Percentiles rank a stretch among this genome's conserved stretches.
Evolutionary conservation across 345 rosid genomes (phyloP).

Genomic region (Populus alba): DNA sequence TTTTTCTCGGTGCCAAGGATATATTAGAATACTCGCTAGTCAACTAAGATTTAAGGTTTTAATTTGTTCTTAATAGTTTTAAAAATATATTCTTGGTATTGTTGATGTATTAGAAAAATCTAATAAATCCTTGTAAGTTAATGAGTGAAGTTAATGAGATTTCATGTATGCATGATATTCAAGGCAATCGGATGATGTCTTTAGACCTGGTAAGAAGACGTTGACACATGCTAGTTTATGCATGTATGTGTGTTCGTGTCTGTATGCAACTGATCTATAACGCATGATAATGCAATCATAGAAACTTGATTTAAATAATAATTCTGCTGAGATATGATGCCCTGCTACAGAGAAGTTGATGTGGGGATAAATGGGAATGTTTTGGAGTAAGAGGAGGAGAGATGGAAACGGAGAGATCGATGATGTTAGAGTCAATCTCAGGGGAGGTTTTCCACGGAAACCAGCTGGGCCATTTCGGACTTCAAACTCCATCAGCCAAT

Average conservation of each 20-base stretch:
- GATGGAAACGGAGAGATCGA: constrained; percentile 14
- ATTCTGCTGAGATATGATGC: constrained; percentile 26
- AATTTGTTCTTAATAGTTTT: no score
- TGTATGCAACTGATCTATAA: neutral
- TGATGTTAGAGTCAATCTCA: constrained; percentile 32
- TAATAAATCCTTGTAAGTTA: no score
- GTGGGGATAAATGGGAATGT: constrained; percentile 19
- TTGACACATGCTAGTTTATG: neutral
- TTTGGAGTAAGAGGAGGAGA: constrained; percentile 2
- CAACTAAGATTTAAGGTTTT: no score
- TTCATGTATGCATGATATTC: neutral
- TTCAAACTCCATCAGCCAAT: constrained; percentile 24
- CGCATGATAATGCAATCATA: neutral
- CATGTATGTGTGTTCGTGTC: neutral
- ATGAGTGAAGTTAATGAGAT: no score
- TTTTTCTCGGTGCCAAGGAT: no score
- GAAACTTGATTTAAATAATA: constrained; percentile 28
- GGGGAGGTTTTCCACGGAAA: constrained; percentile 10
- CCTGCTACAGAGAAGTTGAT: constrained; percentile 19
- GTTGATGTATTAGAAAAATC: no score
- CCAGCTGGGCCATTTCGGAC: neutral
- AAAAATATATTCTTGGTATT: no score
- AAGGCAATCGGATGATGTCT: constrained; percentile 2
- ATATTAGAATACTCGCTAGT: no score
- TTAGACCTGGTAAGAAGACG: neutral